These are phyloP conservation scores for Solanum gracilifrons DNA, from an alignment of 257 asterid genomes.

Conservation along the genomic window DNA sequence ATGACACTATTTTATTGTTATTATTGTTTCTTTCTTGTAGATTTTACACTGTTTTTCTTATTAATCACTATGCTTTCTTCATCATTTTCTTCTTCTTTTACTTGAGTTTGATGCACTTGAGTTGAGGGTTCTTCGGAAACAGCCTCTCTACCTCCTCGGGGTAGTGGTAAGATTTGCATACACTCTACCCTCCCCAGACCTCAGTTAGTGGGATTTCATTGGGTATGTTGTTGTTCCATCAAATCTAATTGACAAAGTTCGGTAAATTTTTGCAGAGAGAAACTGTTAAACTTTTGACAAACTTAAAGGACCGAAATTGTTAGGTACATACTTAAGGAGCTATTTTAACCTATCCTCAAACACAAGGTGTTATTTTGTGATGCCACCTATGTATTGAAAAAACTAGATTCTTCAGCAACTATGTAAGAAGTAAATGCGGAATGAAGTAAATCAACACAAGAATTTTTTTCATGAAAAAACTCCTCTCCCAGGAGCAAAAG, in stretches of 20 bases:
- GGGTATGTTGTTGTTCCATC: not conserved
- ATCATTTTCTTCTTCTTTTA: not conserved
- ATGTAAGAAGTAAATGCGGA: not conserved
- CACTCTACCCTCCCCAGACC: not conserved
- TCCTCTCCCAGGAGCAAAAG: not conserved
- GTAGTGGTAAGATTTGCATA: not conserved
- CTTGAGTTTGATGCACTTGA: not conserved
- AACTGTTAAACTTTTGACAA: not conserved
- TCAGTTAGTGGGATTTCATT: not conserved
- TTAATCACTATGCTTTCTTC: not conserved
- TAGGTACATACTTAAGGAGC: not conserved
- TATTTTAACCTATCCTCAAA: not conserved
- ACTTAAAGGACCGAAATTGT: not conserved
- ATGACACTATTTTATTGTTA: not conserved
- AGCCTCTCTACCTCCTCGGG: not conserved
- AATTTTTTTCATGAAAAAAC: not conserved
- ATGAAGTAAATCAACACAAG: not conserved
- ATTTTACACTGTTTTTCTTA: not conserved
- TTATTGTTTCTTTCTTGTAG: not conserved
- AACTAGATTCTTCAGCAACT: not conserved
- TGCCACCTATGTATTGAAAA: not conserved
- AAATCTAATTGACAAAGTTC: not conserved
- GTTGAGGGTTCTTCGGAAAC: not conserved
- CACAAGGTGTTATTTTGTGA: not conserved
- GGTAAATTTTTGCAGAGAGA: not conserved